Conservation (phyloP, 352 stramenopile species). For the Phytophthora hybrid region DNA sequence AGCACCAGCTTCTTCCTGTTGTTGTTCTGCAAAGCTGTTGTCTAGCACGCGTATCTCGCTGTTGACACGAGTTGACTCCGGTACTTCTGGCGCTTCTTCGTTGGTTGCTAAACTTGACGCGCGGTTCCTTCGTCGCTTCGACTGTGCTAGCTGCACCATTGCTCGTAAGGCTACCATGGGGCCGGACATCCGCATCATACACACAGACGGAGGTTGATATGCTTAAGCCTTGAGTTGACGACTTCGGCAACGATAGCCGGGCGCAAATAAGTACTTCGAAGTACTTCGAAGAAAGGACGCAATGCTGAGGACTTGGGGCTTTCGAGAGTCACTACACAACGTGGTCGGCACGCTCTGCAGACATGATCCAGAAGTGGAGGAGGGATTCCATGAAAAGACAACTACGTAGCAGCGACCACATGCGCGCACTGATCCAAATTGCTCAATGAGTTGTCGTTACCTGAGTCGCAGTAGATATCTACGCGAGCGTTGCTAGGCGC, state of each 20-base stretch:
- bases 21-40: slow-evolving; percentile 19
- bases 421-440: slow-evolving; percentile 4
- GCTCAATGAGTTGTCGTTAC: background rate
- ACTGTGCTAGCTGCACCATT: background rate
- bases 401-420: background rate
- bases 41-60: slow-evolving; percentile 11
- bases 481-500: slow-evolving; percentile 29
- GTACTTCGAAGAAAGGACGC: background rate
- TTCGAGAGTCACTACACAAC: slow-evolving; percentile 10
- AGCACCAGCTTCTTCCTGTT: background rate
- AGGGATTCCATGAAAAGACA: slow-evolving; percentile 8
- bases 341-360: slow-evolving; percentile 11
- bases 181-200: slow-evolving; percentile 8
- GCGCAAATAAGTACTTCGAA: background rate
- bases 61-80: background rate
- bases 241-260: background rate
- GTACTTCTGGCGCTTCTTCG: background rate
- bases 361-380: background rate
- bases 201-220: too few relatives aligned
- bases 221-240: background rate
- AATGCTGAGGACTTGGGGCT: background rate
- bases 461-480: background rate
- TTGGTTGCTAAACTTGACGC: too few relatives aligned
- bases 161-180: slow-evolving; percentile 2
- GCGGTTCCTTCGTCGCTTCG: too few relatives aligned